These are phyloP conservation scores for Colletotrichum navitas DNA, from an alignment of 2,329 filamentous ascomycete genomes.

Conservation along the genomic window DNA sequence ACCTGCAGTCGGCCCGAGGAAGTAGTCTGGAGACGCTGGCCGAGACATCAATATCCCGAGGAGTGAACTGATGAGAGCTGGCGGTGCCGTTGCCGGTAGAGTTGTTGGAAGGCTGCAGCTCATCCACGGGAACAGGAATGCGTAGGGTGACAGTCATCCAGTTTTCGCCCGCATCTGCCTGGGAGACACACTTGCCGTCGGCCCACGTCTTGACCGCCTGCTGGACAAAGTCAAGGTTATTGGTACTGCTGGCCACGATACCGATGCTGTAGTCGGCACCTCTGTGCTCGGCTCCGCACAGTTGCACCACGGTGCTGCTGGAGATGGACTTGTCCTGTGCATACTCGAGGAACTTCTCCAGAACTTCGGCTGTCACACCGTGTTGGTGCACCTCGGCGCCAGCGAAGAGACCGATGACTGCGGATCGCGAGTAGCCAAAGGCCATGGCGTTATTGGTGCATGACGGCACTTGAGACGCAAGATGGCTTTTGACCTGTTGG, in stretches of 20 bases:
- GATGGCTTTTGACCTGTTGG: neutral
- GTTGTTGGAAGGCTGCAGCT: neutral
- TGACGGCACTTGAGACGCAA: neutral
- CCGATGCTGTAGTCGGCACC: constrained; percentile 49
- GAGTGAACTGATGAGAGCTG: neutral
- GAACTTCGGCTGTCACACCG: constrained; percentile 15
- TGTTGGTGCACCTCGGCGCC: constrained; percentile 45
- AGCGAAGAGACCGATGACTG: constrained; percentile 43
- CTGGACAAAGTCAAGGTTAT: constrained; percentile 48
- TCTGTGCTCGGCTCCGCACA: constrained; percentile 46
- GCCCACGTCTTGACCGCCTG: constrained; percentile 45
- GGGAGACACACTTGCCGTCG: neutral
- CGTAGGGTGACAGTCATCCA: neutral
- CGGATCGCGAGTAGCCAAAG: constrained; percentile 31
- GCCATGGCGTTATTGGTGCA: constrained; percentile 25
- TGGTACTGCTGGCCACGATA: constrained; percentile 45
- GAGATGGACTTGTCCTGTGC: constrained; percentile 22
- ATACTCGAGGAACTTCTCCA: neutral
- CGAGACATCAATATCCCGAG: neutral
- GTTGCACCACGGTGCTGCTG: constrained; percentile 45
- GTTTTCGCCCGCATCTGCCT: neutral
- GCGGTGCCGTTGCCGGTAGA: neutral
- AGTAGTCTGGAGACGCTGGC: neutral
- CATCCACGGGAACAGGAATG: neutral
- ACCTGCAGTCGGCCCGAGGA: neutral